These are phyloP conservation scores for Endogone sp. DNA, from an alignment of 192 early-diverging fungal species.

Conservation along the genomic window DNA sequence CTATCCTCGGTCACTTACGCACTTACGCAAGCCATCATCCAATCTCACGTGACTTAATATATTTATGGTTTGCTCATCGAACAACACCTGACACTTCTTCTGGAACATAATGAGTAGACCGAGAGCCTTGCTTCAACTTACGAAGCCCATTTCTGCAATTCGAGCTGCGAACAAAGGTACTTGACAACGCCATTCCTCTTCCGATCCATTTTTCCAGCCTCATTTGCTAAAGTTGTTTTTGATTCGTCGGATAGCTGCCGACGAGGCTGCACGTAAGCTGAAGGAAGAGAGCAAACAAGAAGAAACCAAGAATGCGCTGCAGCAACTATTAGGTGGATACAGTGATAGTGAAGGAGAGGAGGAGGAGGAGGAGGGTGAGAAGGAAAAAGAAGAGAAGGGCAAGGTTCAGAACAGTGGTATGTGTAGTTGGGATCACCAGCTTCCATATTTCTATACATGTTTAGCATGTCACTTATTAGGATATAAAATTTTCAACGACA, in stretches of 20 bases:
- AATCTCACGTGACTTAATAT: too few species aligned
- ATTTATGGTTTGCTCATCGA: too few species aligned
- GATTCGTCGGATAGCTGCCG: not conserved
- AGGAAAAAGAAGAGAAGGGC: not conserved
- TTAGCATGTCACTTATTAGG: not conserved
- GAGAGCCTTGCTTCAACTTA: not conserved
- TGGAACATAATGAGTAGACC: not conserved
- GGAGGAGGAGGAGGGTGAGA: not conserved
- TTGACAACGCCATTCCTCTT: too few species aligned
- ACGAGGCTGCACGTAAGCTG: not conserved
- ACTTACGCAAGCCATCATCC: too few species aligned
- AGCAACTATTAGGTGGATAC: not conserved
- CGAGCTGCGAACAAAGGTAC: not conserved
- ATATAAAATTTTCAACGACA: not conserved
- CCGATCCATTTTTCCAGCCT: not conserved
- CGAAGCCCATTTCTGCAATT: not conserved
- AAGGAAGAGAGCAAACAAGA: not conserved
- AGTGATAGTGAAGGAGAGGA: not conserved
- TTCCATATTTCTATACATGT: not conserved
- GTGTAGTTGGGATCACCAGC: too few species aligned
- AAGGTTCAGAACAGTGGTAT: not conserved
- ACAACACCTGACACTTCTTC: too few species aligned
- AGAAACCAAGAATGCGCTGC: not conserved
- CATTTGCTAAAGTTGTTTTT: not conserved
- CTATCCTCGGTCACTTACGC: too few species aligned